These are phyloP conservation scores for Cladosporium sp. DNA, from an alignment of 2,329 filamentous ascomycete species.

Conservation along the genomic window DNA sequence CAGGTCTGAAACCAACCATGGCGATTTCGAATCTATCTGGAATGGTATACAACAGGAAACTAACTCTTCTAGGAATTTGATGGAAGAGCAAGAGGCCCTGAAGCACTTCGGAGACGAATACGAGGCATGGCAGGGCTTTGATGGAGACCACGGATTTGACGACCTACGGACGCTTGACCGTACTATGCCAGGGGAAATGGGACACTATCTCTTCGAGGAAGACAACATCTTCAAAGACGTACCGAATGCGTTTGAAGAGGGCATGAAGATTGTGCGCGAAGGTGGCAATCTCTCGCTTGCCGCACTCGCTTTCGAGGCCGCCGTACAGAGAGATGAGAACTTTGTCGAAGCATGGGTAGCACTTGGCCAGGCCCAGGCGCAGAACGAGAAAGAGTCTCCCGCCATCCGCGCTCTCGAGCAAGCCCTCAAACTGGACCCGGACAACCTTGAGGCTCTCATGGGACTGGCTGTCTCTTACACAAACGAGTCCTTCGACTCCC, in stretches of 20 bases:
- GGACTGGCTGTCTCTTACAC: slow-evolving; percentile 94
- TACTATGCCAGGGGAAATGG: slow-evolving; percentile 54
- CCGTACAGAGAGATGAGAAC: slow-evolving; percentile 79
- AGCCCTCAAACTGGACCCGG: slow-evolving; percentile 79
- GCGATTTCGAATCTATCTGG: slow-evolving; percentile 89
- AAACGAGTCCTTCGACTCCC: slow-evolving; percentile 97
- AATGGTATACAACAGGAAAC: slow-evolving; percentile 72
- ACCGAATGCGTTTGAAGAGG: slow-evolving; percentile 84
- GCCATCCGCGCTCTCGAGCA: slow-evolving; percentile 92
- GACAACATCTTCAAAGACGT: slow-evolving; percentile 84
- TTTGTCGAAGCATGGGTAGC: slow-evolving; percentile 93
- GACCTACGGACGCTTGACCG: slow-evolving; percentile 54
- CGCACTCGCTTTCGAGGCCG: slow-evolving; percentile 90
- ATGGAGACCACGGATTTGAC: slow-evolving; percentile 63
- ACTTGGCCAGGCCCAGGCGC: slow-evolving; percentile 85
- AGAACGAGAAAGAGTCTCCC: slow-evolving; percentile 97
- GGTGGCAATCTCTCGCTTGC: slow-evolving; percentile 92
- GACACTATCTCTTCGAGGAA: slow-evolving; percentile 90
- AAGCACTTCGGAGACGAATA: slow-evolving; percentile 68
- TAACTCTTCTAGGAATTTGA: slow-evolving; percentile 61
- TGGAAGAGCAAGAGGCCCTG: slow-evolving; percentile 58
- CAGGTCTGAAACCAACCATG: slow-evolving; percentile 66
- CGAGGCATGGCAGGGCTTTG: slow-evolving; percentile 75
- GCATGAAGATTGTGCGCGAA: slow-evolving; percentile 85
- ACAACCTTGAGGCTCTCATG: slow-evolving; percentile 87